Evolutionary conservation across 2,329 filamentous ascomycete genomes (phyloP).

Genomic region (Penicillium sumatraense): DNA sequence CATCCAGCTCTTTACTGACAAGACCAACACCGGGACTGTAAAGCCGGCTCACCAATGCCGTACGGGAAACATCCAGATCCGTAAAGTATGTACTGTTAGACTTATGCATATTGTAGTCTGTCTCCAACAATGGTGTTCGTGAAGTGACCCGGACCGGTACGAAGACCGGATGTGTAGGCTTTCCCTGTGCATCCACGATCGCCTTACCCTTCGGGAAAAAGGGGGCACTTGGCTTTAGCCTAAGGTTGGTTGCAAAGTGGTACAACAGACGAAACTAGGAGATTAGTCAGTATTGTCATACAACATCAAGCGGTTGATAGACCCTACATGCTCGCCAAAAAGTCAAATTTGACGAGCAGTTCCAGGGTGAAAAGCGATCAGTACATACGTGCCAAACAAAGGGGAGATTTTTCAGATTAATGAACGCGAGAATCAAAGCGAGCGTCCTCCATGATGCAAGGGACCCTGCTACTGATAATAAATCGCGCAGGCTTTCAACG

Average conservation of each 20-base stretch:
- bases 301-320: neutral
- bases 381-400: slow-evolving; percentile 46
- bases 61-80: slow-evolving; percentile 82
- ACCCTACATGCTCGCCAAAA: neutral
- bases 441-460: slow-evolving; percentile 41
- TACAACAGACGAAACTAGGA: slow-evolving; percentile 63
- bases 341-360: neutral
- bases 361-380: neutral
- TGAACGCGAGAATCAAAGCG: slow-evolving; percentile 40
- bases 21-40: slow-evolving; percentile 62
- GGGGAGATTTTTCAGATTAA: slow-evolving; percentile 45
- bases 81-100: slow-evolving; percentile 84
- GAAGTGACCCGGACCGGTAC: slow-evolving; percentile 70
- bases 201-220: slow-evolving; percentile 47
- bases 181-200: slow-evolving; percentile 37
- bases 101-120: slow-evolving; percentile 86
- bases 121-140: slow-evolving; percentile 73
- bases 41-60: slow-evolving; percentile 75
- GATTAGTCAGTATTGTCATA: slow-evolving; percentile 16
- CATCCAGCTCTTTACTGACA: slow-evolving; percentile 58
- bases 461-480: slow-evolving; percentile 24
- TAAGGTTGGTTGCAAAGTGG: slow-evolving; percentile 59
- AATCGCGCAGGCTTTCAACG: slow-evolving; percentile 29
- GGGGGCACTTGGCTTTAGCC: slow-evolving; percentile 54
- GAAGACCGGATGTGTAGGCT: slow-evolving; percentile 67